Evolutionary conservation across 2,329 filamentous ascomycete genomes (phyloP), one percentile per base, ranked within the genome.

Genomic region (Diatrype stigma): DNA sequence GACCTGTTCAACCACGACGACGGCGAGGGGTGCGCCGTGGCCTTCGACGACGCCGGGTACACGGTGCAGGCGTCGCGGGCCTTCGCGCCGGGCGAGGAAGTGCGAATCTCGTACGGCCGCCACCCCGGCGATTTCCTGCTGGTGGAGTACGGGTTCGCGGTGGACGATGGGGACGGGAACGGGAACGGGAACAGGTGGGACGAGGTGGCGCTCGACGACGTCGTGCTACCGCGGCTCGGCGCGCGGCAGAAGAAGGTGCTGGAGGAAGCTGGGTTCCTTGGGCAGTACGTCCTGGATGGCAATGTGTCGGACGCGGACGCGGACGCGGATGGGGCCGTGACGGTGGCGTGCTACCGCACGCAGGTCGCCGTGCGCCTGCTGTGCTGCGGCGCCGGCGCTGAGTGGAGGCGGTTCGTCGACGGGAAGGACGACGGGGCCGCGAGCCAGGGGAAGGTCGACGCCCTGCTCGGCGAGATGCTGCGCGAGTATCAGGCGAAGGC

Each of bases 71-170:
- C 82, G 2, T 69, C 75, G 45, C 66, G 71, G 2, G 62, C 70
- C 0, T 84, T 86, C 60, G 65, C 63, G 1, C 60, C 66, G 2
- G 84, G 82, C 8, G 80, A 87, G 19, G 87, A 91, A 68, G 70
- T 92, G 1, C 81, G 78, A 53, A 81, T 88, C 23, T 82, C 79
- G 26, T 92, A 92, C 60, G 88, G 88, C 3, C 66, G 76, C 1
- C 87, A 91, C 63, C 78, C 78, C 26, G 89, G 89, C 55, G 87
- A 91, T 62, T 87, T 88, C 57, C 69, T 91, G 17, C 75, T 91
- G 2, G 78, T 81, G 0, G 87, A 90, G 67, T 92, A 81, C 56
- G 78, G 78, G 4, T 81, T 81, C 57, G 63, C 76, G 11, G 64
- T 77, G 60, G 55, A 46, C 11, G 59, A 66, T 30, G 26, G 26